These are phyloP conservation scores for Kitagawia praeruptora DNA, from an alignment of 129 eudicot genomes.

Conservation along the genomic window DNA sequence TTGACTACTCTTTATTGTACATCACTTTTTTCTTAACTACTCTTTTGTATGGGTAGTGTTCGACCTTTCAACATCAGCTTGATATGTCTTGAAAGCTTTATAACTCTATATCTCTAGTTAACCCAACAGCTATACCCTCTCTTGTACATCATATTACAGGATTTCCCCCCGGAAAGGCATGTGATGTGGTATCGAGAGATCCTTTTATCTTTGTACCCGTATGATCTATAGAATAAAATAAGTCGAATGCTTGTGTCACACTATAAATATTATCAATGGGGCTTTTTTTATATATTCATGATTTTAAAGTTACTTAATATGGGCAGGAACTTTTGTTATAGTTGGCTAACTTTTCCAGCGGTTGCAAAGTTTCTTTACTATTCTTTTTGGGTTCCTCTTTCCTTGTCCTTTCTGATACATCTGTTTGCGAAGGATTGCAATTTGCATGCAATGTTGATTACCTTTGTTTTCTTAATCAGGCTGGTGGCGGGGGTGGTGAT, in stretches of 20 bases:
- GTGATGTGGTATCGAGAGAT: neutral
- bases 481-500: slow-evolving; percentile 43
- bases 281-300: neutral
- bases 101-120: neutral
- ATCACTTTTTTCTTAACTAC: no score
- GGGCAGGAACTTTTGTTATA: neutral
- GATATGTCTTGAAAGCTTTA: neutral
- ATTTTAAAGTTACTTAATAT: neutral
- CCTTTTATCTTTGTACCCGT: neutral
- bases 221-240: neutral
- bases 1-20: no score
- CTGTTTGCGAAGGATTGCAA: neutral
- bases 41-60: no score
- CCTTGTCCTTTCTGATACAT: neutral
- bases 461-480: slow-evolving; percentile 27
- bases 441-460: neutral
- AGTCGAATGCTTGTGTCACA: neutral
- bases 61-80: neutral
- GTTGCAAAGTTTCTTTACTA: neutral
- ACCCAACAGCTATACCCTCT: neutral
- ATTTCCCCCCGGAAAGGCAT: neutral
- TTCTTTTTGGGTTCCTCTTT: neutral
- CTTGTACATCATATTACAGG: neutral
- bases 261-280: neutral
- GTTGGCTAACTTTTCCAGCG: neutral